Evolutionary conservation across 495 filamentous ascomycete species (phyloP).

Genomic region (Melanomma pulvis-pyrius): DNA sequence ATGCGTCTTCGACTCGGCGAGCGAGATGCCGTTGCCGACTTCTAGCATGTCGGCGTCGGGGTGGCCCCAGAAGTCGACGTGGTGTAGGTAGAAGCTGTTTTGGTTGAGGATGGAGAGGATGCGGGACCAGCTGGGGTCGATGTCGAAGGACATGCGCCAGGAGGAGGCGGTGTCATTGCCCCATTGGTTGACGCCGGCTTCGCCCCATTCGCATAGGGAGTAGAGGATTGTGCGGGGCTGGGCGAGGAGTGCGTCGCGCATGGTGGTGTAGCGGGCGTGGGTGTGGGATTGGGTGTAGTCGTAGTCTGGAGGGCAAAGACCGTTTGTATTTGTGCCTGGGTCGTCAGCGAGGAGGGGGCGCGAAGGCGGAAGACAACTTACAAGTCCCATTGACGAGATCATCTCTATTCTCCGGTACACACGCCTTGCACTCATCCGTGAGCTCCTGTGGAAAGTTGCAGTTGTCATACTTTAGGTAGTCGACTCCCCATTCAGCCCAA

Average conservation of each 20-base stretch:
- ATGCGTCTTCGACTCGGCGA: conserved; percentile 50
- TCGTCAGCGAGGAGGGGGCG: background rate
- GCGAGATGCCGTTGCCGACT: conserved; percentile 62
- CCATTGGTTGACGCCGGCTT: conserved; percentile 57
- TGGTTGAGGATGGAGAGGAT: conserved; percentile 58
- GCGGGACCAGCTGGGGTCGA: conserved; percentile 40
- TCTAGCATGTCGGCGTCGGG: conserved; percentile 73
- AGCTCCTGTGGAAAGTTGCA: conserved; percentile 56
- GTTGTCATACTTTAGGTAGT: conserved; percentile 78
- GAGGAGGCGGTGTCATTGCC: conserved; percentile 54
- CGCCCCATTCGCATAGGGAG: conserved; percentile 68
- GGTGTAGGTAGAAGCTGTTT: conserved; percentile 53
- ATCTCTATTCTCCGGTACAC: conserved; percentile 9
- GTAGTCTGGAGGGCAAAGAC: conserved; percentile 54
- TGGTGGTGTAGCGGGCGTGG: conserved; percentile 56
- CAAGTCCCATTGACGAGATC: conserved; percentile 35
- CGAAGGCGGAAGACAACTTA: background rate
- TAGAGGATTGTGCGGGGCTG: conserved; percentile 64
- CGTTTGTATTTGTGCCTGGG: conserved; percentile 49
- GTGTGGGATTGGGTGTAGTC: conserved; percentile 58
- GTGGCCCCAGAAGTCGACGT: conserved; percentile 57
- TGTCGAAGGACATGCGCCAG: conserved; percentile 62
- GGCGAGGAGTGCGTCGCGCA: conserved; percentile 62
- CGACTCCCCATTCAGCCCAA: conserved; percentile 68
- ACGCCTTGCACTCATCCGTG: conserved; percentile 49